A percentile compares a stretch with the other conserved stretches of the same genome.
Evolutionary conservation across 768 basidiomycete genomes (phyloP).

Genomic region (Postia placenta): DNA sequence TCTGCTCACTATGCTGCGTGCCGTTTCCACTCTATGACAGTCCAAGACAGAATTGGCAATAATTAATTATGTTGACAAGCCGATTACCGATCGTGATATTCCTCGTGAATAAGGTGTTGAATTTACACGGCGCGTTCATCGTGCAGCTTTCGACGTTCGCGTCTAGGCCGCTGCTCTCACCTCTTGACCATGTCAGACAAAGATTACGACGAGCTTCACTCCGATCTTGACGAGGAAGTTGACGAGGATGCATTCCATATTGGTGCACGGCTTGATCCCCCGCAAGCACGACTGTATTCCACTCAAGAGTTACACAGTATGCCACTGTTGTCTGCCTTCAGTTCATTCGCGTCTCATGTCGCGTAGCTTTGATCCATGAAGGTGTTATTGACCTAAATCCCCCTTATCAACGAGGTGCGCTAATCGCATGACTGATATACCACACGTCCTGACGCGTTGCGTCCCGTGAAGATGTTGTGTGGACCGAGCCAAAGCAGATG

Average conservation of each 20-base stretch:
- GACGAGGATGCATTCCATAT: constrained; percentile 15
- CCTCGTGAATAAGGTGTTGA: no score
- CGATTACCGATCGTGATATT: background rate
- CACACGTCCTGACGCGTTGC: background rate
- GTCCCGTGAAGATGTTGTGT: constrained; percentile 60
- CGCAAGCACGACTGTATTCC: constrained; percentile 16
- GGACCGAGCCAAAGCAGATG: constrained; percentile 63
- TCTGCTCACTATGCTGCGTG: background rate
- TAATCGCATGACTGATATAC: background rate
- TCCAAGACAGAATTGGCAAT: background rate
- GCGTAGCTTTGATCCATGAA: constrained; percentile 56
- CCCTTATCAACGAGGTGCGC: constrained; percentile 63
- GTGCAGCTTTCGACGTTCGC: no score
- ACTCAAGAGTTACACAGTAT: constrained; percentile 19
- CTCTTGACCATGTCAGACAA: constrained; percentile 9
- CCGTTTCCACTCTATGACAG: background rate
- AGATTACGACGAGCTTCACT: constrained; percentile 16
- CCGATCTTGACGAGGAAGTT: constrained; percentile 11
- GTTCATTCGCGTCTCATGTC: no score
- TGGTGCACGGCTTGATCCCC: constrained; percentile 13
- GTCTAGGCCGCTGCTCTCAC: background rate
- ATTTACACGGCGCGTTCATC: no score
- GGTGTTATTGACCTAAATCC: constrained; percentile 67
- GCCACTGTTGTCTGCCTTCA: background rate
- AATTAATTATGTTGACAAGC: background rate